A percentile compares a stretch with the other conserved stretches of the same genome.
phyloP scores from a whole-genome alignment of 139 green algal species.

The Nannochloris sp. region DNA sequence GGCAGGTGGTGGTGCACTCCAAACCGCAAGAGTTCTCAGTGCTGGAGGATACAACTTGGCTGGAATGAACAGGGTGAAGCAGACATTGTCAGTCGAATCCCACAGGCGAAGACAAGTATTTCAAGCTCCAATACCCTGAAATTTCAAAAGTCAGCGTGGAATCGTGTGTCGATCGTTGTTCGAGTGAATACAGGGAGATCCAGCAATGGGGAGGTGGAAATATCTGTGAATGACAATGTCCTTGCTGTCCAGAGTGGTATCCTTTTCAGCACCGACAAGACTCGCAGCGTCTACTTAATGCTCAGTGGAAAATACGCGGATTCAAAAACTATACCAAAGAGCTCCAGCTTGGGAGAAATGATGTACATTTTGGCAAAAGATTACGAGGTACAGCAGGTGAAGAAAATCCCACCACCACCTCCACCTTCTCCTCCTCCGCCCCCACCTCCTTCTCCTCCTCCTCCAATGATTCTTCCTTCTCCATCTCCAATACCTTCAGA shows the following conservation, averaged over 20 bases:
- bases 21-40: not conserved
- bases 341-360: not conserved
- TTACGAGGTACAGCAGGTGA: not conserved
- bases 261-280: not conserved
- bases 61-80: not conserved
- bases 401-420: not conserved
- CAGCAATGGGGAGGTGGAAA: not conserved
- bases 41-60: conserved; percentile 9
- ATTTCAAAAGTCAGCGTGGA: not conserved
- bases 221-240: conserved; percentile 5
- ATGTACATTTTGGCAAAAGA: not conserved
- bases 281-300: not conserved
- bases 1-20: conserved; percentile 7
- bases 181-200: conserved; percentile 1
- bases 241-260: not conserved
- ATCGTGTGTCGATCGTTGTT: not conserved
- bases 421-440: conserved; percentile 5
- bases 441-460: not conserved
- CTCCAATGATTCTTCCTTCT: not conserved
- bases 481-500: not conserved
- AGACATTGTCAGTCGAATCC: not conserved
- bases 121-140: not conserved
- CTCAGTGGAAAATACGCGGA: not conserved
- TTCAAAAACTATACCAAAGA: not conserved
- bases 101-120: not conserved